These are phyloP conservation scores for Tolypocladium endophyticum DNA, from an alignment of 2,329 filamentous ascomycete genomes.

Conservation along the genomic window DNA sequence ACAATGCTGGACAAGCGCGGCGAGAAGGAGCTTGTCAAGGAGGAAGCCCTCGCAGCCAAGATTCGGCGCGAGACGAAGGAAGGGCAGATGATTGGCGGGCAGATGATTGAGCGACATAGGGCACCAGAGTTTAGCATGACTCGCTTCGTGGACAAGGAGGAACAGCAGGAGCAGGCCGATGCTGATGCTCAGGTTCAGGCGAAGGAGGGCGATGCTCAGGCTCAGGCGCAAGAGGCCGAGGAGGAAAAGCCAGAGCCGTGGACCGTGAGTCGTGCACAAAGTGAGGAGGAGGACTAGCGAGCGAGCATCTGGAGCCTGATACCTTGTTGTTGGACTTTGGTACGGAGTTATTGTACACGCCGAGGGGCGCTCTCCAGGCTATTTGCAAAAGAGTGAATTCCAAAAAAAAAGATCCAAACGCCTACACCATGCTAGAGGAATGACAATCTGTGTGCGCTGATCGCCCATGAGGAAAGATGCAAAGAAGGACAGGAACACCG, in stretches of 20 bases:
- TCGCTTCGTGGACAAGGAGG: slow-evolving; percentile 36
- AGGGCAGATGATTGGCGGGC: slow-evolving; percentile 11
- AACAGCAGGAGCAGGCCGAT: slow-evolving; percentile 7
- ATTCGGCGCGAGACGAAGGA: slow-evolving; percentile 25
- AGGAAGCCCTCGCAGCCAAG: slow-evolving; percentile 32
- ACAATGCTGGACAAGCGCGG: slow-evolving; percentile 66
- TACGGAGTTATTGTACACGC: background rate
- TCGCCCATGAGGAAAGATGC: background rate
- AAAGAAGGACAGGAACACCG: background rate
- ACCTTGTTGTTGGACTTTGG: background rate
- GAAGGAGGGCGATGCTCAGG: too few species aligned
- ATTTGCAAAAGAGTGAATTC: background rate
- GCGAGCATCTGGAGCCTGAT: background rate
- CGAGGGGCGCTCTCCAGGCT: background rate
- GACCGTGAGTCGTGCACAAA: slow-evolving; percentile 5
- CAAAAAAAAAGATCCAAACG: background rate
- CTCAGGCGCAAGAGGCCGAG: slow-evolving; percentile 8
- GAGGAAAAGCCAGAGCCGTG: slow-evolving; percentile 12
- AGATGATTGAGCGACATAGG: slow-evolving; percentile 20
- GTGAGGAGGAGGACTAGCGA: slow-evolving; percentile 7
- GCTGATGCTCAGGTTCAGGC: too few species aligned
- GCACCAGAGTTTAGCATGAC: slow-evolving; percentile 48
- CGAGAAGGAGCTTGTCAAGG: slow-evolving; percentile 43
- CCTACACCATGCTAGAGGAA: background rate
- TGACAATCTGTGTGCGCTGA: background rate